Evolutionary conservation across 306 rosid species (phyloP).

Genomic region (Argentina anserina): DNA sequence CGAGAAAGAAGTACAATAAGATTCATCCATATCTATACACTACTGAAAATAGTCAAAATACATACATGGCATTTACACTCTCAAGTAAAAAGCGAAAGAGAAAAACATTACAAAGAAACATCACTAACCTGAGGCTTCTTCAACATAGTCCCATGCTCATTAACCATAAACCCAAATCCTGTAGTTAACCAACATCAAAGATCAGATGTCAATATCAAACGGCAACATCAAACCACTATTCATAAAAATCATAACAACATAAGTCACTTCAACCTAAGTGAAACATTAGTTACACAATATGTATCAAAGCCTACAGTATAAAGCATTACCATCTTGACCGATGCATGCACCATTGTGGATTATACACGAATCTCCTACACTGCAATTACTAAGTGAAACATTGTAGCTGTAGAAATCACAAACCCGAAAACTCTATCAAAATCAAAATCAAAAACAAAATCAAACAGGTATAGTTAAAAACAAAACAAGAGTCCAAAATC

Average conservation of each 20-base stretch:
- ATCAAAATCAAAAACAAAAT: conserved; percentile 10
- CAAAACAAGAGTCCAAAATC: neutral
- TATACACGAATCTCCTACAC: conserved; percentile 73
- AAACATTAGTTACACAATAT: neutral
- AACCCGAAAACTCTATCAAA: conserved; percentile 11
- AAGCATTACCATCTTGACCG: conserved; percentile 89
- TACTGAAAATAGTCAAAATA: neutral
- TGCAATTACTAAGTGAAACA: conserved; percentile 68
- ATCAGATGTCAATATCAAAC: conserved; percentile 3
- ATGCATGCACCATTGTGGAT: conserved; percentile 86
- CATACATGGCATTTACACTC: neutral
- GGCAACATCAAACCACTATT: neutral
- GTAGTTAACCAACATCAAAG: conserved; percentile 21
- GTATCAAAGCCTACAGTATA: conserved; percentile 19
- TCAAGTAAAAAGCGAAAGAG: neutral
- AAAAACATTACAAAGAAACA: neutral
- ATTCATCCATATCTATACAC: conserved; percentile 5
- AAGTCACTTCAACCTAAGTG: neutral
- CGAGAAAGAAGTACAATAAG: conserved; percentile 27
- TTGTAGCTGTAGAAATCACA: conserved; percentile 52
- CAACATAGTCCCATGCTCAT: conserved; percentile 61
- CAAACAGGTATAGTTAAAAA: conserved; percentile 2
- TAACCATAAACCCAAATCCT: conserved; percentile 89
- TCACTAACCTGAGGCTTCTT: conserved; percentile 90
- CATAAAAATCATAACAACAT: neutral